Evolutionary conservation across 495 filamentous ascomycete genomes (phyloP).

Genomic region (Penicillium egyptiacum): DNA sequence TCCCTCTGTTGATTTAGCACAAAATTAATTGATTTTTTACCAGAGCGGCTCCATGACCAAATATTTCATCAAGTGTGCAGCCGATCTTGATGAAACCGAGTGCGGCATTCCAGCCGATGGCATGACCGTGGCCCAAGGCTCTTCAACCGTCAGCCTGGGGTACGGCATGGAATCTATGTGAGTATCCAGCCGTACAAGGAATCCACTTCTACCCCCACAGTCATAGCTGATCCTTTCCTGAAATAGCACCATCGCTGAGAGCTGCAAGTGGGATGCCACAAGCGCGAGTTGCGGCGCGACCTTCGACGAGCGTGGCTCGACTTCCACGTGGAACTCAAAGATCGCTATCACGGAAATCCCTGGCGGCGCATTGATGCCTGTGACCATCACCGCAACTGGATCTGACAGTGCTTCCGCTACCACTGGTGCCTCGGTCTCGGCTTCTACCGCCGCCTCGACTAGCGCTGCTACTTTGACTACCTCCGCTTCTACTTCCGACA

Average conservation of each 20-base stretch:
- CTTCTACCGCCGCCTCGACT: constrained; percentile 13
- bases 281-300: constrained; percentile 1
- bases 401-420: constrained; percentile 5
- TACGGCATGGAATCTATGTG: neutral
- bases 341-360: constrained; percentile 6
- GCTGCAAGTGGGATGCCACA: constrained; percentile 5
- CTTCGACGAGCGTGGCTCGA: neutral
- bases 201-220: neutral
- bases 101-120: constrained; percentile 11
- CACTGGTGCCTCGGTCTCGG: constrained; percentile 15
- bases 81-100: neutral
- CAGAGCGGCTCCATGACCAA: constrained; percentile 19
- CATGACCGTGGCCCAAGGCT: constrained; percentile 4
- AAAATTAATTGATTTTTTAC: neutral
- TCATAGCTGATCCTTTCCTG: neutral
- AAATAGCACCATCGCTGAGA: constrained; percentile 7
- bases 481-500: neutral
- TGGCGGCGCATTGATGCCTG: constrained; percentile 9
- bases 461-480: constrained; percentile 4
- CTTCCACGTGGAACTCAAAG: neutral
- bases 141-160: neutral
- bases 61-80: constrained; percentile 14
- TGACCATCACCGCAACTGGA: constrained; percentile 15
- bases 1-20: neutral
- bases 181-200: constrained; percentile 3